Base-by-base conservation (phyloP, 2,329 filamentous ascomycete species). In the Emydomyces testavorans region DNA sequence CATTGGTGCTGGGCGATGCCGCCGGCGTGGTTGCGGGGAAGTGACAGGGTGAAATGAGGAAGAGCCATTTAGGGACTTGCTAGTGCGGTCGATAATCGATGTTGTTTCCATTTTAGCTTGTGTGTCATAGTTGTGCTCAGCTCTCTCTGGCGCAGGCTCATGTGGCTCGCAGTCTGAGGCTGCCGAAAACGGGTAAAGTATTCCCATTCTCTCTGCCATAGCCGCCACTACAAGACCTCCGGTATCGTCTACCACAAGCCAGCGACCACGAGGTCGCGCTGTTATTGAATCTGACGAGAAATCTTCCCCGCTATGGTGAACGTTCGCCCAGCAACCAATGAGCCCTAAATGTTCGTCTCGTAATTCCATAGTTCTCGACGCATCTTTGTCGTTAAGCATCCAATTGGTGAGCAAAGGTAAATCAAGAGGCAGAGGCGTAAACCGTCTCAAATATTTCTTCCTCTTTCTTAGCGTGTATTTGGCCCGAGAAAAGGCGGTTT, bases 381-480 rank as follows among this genome's bases (percentile, higher is more conserved):
- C 74, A 56, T 96, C 89, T 59, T 83, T 85, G 57, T 93, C 85
- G 49, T 82, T 74, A 42, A 94, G 68, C 59, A 90, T 73, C 71
- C 83, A 93, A 56, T 87, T 78, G 16, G 80, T 79, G 52, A 96
- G 71, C 54, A 79, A 75, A 0, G 80, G 75, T 11, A 93, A 79
- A 60, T 95, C 88, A 56, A 96, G 69, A 0, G 90, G 90, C 44
- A 94, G 65, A 1, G 92, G 78, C 0, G 84, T 86, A 60, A 98
- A 96, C 10, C 88, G 76, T 58, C 84, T 82, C 54, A 96, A 76
- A 63, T 94, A 96, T 67, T 98, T 98, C 62, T 82, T 89, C 54
- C 85, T 83, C 70, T 98, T 98, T 38, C 94, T 75, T 15, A 96
- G 71, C 60, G 92, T 94, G 67, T 98, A 98, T 65, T 98, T 98